Evolutionary conservation across 164 flowering plant genomes (phyloP).

Genomic region (Vitis amurensis): DNA sequence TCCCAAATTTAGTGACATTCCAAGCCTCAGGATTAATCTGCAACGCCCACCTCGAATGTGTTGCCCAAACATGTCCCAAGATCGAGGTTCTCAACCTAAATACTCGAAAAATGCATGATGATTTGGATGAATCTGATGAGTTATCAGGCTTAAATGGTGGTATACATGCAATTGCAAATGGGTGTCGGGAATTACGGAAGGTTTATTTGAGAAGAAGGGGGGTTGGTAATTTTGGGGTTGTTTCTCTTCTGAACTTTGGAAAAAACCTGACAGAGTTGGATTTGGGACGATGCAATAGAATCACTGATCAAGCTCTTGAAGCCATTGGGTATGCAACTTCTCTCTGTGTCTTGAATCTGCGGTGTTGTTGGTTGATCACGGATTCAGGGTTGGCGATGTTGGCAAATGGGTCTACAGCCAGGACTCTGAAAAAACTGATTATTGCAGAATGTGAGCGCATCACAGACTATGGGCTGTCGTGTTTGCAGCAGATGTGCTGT

Average conservation of each 20-base stretch:
- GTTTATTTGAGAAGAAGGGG: conserved; percentile 8
- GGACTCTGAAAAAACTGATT: conserved; percentile 7
- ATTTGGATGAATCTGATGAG: not conserved
- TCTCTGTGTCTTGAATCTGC: conserved; percentile 11
- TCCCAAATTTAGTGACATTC: conserved; percentile 25
- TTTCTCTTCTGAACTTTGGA: not conserved
- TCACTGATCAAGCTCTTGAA: conserved; percentile 6
- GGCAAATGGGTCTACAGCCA: conserved; percentile 7
- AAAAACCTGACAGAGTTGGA: conserved; percentile 10
- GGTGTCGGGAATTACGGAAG: conserved; percentile 6
- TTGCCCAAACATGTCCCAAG: conserved; percentile 13
- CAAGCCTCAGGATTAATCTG: conserved; percentile 5
- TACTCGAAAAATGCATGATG: not conserved
- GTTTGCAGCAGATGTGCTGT: conserved; percentile 6
- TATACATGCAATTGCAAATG: conserved; percentile 1
- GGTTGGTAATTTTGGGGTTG: conserved; percentile 5
- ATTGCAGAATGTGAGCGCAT: conserved; percentile 15
- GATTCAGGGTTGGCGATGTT: conserved; percentile 9
- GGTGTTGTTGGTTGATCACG: conserved; percentile 16
- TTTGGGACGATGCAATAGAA: conserved; percentile 11
- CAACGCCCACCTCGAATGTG: conserved; percentile 9
- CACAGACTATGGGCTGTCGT: conserved; percentile 9
- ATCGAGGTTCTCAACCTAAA: conserved; percentile 4
- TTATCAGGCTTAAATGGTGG: not conserved
- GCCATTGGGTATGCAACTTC: conserved; percentile 1